A percentile compares a stretch with the other conserved stretches of the same genome.
Evolutionary conservation across 2,329 filamentous ascomycete species (phyloP).

Genomic region (Byssoonygena ceratinophila): DNA sequence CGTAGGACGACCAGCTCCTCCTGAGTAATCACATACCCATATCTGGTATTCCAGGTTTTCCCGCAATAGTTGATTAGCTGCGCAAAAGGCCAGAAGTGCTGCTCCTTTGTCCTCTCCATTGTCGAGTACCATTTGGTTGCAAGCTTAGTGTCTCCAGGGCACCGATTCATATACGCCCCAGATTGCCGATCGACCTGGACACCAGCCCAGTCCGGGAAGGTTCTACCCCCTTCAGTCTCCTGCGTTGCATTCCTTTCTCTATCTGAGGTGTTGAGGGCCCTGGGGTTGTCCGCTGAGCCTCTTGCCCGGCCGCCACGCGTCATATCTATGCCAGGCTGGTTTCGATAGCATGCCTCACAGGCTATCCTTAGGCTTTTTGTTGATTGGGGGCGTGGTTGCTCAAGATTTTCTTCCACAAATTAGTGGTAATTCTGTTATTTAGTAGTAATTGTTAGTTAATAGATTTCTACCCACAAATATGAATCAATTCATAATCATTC

Average conservation of each 20-base stretch:
- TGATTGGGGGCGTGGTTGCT: constrained; percentile 4
- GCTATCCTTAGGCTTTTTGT: constrained; percentile 1
- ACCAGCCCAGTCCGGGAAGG: neutral
- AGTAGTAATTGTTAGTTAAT: too few relatives aligned
- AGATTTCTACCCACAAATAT: too few relatives aligned
- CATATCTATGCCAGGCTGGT: constrained; percentile 8
- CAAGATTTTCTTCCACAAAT: too few relatives aligned
- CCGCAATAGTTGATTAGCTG: constrained; percentile 1
- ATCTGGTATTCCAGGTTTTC: constrained; percentile 7
- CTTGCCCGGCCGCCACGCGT: constrained; percentile 6
- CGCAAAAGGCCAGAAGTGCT: constrained; percentile 7
- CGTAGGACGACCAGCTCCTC: constrained; percentile 12
- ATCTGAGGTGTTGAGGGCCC: neutral
- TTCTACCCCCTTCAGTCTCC: neutral
- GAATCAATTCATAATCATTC: too few relatives aligned
- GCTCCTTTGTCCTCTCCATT: neutral
- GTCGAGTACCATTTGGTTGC: constrained; percentile 6
- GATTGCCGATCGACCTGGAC: neutral
- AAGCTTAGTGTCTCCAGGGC: constrained; percentile 10
- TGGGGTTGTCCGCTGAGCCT: neutral
- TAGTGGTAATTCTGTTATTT: too few relatives aligned
- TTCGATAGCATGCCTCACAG: neutral
- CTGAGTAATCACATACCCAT: constrained; percentile 14
- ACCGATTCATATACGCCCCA: neutral
- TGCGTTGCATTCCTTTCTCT: neutral